Percentiles rank a stretch among this genome's conserved stretches.
phyloP scores from a whole-genome alignment of 192 early-diverging fungal species.

The Coemansia sp. region DNA sequence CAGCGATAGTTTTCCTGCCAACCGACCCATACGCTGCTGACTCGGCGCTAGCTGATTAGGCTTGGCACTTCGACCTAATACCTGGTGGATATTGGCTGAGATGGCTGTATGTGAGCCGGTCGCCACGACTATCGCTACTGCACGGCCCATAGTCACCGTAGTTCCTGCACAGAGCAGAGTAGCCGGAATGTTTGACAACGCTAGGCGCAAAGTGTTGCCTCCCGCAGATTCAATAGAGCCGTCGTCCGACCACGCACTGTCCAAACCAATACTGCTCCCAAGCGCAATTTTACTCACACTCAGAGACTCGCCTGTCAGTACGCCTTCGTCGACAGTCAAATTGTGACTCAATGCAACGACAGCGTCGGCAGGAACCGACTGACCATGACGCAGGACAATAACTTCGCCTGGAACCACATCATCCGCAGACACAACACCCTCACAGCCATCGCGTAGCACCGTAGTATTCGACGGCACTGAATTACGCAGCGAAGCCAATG shows the following conservation, averaged over 20 bases:
- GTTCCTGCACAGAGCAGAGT: slow-evolving; percentile 45
- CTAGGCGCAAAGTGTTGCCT: neutral
- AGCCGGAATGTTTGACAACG: neutral
- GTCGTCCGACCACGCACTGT: neutral
- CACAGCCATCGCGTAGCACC: slow-evolving; percentile 36
- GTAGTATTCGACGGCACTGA: slow-evolving; percentile 40
- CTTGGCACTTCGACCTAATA: slow-evolving; percentile 14
- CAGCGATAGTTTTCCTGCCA: slow-evolving; percentile 29
- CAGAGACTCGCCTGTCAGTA: slow-evolving; percentile 88
- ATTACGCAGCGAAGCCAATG: slow-evolving; percentile 35
- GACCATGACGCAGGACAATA: slow-evolving; percentile 82
- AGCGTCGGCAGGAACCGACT: slow-evolving; percentile 92
- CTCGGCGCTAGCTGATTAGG: slow-evolving; percentile 18
- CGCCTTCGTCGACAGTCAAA: slow-evolving; percentile 85
- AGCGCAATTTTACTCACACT: slow-evolving; percentile 29
- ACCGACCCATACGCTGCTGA: slow-evolving; percentile 30
- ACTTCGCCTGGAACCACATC: slow-evolving; percentile 69
- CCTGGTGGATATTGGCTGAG: slow-evolving; percentile 14
- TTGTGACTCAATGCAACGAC: slow-evolving; percentile 67
- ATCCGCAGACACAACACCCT: slow-evolving; percentile 33
- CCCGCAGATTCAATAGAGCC: neutral
- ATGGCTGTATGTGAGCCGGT: slow-evolving; percentile 35
- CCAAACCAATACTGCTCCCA: slow-evolving; percentile 7
- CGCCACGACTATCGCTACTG: slow-evolving; percentile 38
- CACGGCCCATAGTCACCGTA: slow-evolving; percentile 35